phyloP scores from a whole-genome alignment of 345 rosid species.

The Camelina laxa region DNA sequence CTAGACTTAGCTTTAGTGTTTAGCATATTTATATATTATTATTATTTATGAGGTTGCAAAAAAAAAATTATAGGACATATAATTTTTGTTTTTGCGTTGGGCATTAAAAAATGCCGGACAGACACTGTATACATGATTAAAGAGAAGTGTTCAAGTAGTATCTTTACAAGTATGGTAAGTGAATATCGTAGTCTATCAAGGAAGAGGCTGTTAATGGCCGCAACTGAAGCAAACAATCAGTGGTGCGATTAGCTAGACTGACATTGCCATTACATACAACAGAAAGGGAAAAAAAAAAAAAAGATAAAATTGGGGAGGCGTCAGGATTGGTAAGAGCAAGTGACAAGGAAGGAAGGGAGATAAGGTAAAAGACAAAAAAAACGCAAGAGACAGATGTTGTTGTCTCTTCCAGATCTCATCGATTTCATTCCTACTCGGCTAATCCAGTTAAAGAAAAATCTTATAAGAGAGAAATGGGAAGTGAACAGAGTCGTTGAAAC shows the following conservation, averaged over 20 bases:
- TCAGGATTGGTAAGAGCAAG: slow-evolving; percentile 11
- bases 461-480: neutral
- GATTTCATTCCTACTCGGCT: neutral
- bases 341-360: neutral
- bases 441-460: neutral
- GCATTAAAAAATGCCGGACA: too few relatives aligned
- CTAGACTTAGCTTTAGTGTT: too few relatives aligned
- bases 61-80: too few relatives aligned
- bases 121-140: too few relatives aligned
- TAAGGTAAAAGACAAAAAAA: neutral
- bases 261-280: neutral
- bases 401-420: slow-evolving; percentile 2
- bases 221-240: neutral
- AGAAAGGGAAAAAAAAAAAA: neutral
- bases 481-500: neutral
- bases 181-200: too few relatives aligned
- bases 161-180: too few relatives aligned
- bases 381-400: neutral
- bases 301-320: neutral
- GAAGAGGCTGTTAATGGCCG: slow-evolving; percentile 3
- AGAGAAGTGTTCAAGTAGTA: too few relatives aligned
- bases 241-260: neutral
- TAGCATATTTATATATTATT: too few relatives aligned
- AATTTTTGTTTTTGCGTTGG: too few relatives aligned
- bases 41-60: too few relatives aligned